Evolutionary conservation across 306 rosid species (phyloP).

Genomic region (Cicer chorassanicum): DNA sequence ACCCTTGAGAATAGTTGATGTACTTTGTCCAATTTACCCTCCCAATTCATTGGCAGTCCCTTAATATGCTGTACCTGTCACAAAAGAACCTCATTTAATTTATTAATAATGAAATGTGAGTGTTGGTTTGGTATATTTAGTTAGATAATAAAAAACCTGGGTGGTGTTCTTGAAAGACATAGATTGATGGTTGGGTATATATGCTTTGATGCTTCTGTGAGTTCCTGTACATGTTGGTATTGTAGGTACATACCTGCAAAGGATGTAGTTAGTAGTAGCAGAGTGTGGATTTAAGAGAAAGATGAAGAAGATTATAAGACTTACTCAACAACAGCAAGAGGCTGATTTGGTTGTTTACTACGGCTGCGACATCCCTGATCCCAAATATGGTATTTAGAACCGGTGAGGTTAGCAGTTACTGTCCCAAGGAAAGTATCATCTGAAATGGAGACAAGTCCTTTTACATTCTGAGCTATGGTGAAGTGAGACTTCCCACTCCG

Average conservation of each 20-base stretch:
- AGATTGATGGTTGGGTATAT: slow-evolving; percentile 79
- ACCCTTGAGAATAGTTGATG: slow-evolving; percentile 73
- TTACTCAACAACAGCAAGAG: slow-evolving; percentile 75
- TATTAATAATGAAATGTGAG: not conserved
- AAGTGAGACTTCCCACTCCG: slow-evolving; percentile 70
- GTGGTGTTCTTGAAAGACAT: slow-evolving; percentile 69
- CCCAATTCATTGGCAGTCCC: slow-evolving; percentile 81
- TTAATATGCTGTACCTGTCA: slow-evolving; percentile 64
- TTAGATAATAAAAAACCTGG: slow-evolving; percentile 54
- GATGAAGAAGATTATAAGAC: slow-evolving; percentile 14
- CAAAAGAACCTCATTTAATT: no score
- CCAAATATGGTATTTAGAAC: slow-evolving; percentile 83
- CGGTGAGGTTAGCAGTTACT: slow-evolving; percentile 76
- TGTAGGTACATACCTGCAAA: slow-evolving; percentile 74
- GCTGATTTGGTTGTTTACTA: slow-evolving; percentile 56
- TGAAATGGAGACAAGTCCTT: slow-evolving; percentile 59
- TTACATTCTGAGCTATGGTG: slow-evolving; percentile 66
- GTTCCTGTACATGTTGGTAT: slow-evolving; percentile 81
- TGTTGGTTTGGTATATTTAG: not conserved
- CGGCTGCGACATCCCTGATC: slow-evolving; percentile 66
- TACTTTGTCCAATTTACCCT: slow-evolving; percentile 60
- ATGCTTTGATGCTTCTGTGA: slow-evolving; percentile 77
- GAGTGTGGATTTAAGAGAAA: not conserved
- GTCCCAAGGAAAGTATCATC: slow-evolving; percentile 78
- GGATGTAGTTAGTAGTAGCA: not conserved